These are phyloP conservation scores for Ceratobasidium sp. DNA, from an alignment of 1,284 basidiomycete species.

Conservation along the genomic window DNA sequence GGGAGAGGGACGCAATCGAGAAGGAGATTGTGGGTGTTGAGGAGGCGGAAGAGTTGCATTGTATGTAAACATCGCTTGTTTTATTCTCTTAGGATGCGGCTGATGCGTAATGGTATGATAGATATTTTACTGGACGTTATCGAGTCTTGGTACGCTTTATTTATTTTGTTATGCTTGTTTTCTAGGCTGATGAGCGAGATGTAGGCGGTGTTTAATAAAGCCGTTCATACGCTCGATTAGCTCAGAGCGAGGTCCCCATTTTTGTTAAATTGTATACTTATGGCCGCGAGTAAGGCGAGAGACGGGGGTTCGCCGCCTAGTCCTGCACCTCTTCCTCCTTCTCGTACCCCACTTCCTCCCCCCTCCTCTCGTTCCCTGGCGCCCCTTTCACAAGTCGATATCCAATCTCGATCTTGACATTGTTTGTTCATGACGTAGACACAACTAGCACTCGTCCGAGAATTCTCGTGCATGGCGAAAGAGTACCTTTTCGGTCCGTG, in stretches of 20 bases:
- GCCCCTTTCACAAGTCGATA: too few relatives aligned
- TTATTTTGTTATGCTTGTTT: background rate
- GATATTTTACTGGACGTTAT: conserved; percentile 48
- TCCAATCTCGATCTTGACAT: background rate
- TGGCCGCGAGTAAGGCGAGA: conserved; percentile 47
- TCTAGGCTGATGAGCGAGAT: background rate
- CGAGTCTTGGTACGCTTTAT: conserved; percentile 43
- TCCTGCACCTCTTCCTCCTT: background rate
- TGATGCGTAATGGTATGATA: too few relatives aligned
- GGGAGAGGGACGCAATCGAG: conserved; percentile 46
- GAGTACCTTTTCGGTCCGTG: conserved; percentile 25
- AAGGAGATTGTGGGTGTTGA: conserved; percentile 46
- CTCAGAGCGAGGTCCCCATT: conserved; percentile 46
- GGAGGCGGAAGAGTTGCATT: conserved; percentile 47
- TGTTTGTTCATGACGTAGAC: conserved; percentile 15
- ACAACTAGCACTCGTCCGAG: conserved; percentile 46
- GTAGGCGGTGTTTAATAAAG: conserved; percentile 47
- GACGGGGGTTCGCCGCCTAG: conserved; percentile 46
- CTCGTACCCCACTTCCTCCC: background rate
- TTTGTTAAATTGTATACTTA: conserved; percentile 46
- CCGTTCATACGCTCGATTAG: conserved; percentile 46
- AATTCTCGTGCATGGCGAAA: conserved; percentile 43
- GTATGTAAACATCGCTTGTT: conserved; percentile 43
- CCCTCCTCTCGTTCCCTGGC: too few relatives aligned
- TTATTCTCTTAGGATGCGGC: background rate